Conservation (phyloP, 805 yeast genomes). For the Teunomyces gatunensis region DNA sequence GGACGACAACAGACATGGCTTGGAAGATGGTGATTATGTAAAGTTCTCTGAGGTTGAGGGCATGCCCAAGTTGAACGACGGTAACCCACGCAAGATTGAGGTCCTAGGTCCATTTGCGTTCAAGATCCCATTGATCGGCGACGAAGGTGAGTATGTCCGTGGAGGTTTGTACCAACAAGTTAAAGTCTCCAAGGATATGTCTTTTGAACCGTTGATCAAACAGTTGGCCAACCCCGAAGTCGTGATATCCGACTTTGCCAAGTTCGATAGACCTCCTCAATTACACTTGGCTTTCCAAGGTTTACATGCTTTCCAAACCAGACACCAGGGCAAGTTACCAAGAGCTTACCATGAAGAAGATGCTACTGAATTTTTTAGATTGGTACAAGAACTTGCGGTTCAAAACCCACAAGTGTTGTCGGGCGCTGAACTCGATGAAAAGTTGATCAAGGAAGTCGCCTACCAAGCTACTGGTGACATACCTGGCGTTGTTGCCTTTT, state of each 20-base stretch:
- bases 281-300: constrained; percentile 92
- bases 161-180: constrained; percentile 95
- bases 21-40: constrained; percentile 89
- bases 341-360: constrained; percentile 73
- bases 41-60: constrained; percentile 87
- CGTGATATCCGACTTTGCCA: constrained; percentile 83
- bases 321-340: constrained; percentile 67
- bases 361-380: constrained; percentile 60
- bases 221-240: constrained; percentile 79
- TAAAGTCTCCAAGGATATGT: constrained; percentile 67
- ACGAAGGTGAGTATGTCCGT: constrained; percentile 61
- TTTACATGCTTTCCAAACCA: constrained; percentile 65
- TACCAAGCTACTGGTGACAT: constrained; percentile 89
- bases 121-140: constrained; percentile 57
- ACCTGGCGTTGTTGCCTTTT: constrained; percentile 84
- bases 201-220: constrained; percentile 60
- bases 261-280: constrained; percentile 88
- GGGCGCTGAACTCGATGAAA: constrained; percentile 55
- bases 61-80: constrained; percentile 68
- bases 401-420: constrained; percentile 56
- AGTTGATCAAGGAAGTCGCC: constrained; percentile 67
- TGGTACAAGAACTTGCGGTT: constrained; percentile 57
- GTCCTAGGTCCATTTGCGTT: constrained; percentile 96
- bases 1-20: constrained; percentile 89
- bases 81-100: constrained; percentile 68